Evolutionary conservation across 139 green algal species (phyloP).

Genomic region (Picochlorum sp.): DNA sequence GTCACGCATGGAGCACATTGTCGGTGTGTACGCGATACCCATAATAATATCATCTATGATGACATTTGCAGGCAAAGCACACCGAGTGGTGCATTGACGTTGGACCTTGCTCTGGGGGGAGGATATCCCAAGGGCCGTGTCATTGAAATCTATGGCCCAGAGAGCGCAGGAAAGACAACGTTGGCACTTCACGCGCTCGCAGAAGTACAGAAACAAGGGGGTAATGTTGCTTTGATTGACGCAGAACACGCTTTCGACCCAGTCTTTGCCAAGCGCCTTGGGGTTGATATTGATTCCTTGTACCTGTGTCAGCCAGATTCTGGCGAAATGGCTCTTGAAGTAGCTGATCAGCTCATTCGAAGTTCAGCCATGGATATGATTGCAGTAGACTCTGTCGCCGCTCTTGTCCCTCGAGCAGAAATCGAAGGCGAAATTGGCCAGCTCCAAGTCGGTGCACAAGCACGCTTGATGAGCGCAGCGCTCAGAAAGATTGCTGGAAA

Average conservation of each 20-base stretch:
- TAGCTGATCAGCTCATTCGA: conserved; percentile 72
- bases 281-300: conserved; percentile 59
- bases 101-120: conserved; percentile 78
- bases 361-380: conserved; percentile 72
- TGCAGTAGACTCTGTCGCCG: conserved; percentile 86
- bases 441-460: conserved; percentile 68
- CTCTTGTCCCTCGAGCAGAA: conserved; percentile 79
- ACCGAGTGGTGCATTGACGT: conserved; percentile 64
- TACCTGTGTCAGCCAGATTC: conserved; percentile 67
- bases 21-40: neutral
- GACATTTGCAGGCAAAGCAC: conserved; percentile 29
- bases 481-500: conserved; percentile 84
- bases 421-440: conserved; percentile 87
- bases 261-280: conserved; percentile 58
- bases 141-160: conserved; percentile 87
- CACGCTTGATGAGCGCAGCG: conserved; percentile 84
- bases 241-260: conserved; percentile 92
- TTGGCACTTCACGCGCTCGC: conserved; percentile 91
- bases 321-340: conserved; percentile 76
- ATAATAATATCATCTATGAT: no score
- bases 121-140: conserved; percentile 78
- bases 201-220: conserved; percentile 61
- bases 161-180: conserved; percentile 92
- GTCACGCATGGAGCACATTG: neutral
- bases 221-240: conserved; percentile 75